Percentiles rank a stretch among this genome's conserved stretches.
phyloP scores from a whole-genome alignment of 495 filamentous ascomycete genomes.

The Daldinia vernicosa region DNA sequence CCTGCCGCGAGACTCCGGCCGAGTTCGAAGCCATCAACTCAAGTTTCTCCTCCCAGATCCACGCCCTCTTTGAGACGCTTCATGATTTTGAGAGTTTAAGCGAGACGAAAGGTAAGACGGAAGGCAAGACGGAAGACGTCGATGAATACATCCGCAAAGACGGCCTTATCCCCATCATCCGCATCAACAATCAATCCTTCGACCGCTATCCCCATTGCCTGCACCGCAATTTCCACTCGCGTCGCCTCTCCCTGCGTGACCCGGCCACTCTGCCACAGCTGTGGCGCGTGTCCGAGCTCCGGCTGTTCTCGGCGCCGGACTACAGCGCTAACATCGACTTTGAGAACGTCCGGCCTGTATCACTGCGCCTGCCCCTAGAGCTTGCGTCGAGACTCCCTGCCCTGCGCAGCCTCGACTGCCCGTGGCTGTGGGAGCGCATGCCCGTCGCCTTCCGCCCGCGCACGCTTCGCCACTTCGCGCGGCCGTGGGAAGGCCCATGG shows the following conservation, averaged over 20 bases:
- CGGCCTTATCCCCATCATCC: constrained; percentile 16
- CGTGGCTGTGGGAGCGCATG: constrained; percentile 43
- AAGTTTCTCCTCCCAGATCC: constrained; percentile 44
- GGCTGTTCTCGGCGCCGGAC: constrained; percentile 23
- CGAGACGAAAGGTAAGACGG: constrained; percentile 9
- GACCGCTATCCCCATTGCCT: constrained; percentile 31
- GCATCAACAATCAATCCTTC: constrained; percentile 35
- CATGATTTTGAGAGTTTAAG: constrained; percentile 34
- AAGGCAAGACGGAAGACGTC: constrained; percentile 10
- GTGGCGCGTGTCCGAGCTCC: constrained; percentile 29
- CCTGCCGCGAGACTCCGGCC: constrained; percentile 39
- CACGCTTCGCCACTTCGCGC: constrained; percentile 33
- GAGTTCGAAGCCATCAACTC: constrained; percentile 42
- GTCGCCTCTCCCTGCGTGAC: constrained; percentile 37
- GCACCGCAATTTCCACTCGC: constrained; percentile 40
- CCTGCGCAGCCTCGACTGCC: constrained; percentile 34
- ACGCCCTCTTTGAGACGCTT: constrained; percentile 40
- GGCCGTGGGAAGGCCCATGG: constrained; percentile 42
- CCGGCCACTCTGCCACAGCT: constrained; percentile 29
- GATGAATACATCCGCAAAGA: constrained; percentile 16
- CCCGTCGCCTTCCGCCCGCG: constrained; percentile 26
- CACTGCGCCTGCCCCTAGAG: constrained; percentile 33
- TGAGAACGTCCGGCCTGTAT: constrained; percentile 31
- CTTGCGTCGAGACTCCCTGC: constrained; percentile 32
- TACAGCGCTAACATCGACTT: constrained; percentile 12